Conservation (phyloP, 1,139 yeast genomes). For the Pichia sp. region DNA sequence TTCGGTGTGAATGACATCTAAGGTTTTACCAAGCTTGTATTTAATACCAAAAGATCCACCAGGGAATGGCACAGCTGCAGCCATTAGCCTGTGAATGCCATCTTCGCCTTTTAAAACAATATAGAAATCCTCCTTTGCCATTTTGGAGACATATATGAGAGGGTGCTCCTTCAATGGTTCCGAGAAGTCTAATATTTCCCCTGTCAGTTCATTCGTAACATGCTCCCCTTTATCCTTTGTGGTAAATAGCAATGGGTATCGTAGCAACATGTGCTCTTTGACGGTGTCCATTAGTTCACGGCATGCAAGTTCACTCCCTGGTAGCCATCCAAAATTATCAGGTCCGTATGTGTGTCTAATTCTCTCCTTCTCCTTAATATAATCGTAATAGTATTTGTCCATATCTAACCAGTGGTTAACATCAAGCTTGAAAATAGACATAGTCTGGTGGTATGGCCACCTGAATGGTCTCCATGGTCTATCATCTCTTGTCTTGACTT, state of each 20-base stretch:
- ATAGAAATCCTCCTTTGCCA: constrained; percentile 73
- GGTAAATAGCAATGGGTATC: constrained; percentile 60
- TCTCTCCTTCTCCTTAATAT: constrained; percentile 54
- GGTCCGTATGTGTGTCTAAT: constrained; percentile 52
- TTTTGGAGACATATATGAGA: constrained; percentile 50
- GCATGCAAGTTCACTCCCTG: constrained; percentile 60
- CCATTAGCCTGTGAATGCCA: constrained; percentile 56
- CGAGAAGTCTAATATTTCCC: constrained; percentile 53
- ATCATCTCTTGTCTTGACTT: constrained; percentile 57
- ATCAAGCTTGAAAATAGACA: constrained; percentile 65
- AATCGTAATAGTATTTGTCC: constrained; percentile 68
- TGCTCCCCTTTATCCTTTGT: constrained; percentile 42
- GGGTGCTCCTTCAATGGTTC: constrained; percentile 58
- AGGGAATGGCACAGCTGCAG: constrained; percentile 74
- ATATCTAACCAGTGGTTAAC: constrained; percentile 73
- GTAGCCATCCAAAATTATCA: constrained; percentile 59
- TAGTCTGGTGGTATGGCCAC: constrained; percentile 77
- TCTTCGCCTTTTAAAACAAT: constrained; percentile 51
- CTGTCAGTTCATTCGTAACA: constrained; percentile 54
- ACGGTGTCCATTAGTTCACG: constrained; percentile 59
- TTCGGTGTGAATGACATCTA: constrained; percentile 59
- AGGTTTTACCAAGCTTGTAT: constrained; percentile 50
- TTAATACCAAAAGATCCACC: constrained; percentile 66
- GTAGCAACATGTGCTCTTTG: constrained; percentile 46
- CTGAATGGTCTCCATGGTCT: constrained; percentile 79